Percentiles rank a stretch among this genome's conserved stretches.
These are phyloP conservation scores for Pontederia paniculata DNA, from an alignment of 176 grass and related monocot genomes.

Conservation along the genomic window DNA sequence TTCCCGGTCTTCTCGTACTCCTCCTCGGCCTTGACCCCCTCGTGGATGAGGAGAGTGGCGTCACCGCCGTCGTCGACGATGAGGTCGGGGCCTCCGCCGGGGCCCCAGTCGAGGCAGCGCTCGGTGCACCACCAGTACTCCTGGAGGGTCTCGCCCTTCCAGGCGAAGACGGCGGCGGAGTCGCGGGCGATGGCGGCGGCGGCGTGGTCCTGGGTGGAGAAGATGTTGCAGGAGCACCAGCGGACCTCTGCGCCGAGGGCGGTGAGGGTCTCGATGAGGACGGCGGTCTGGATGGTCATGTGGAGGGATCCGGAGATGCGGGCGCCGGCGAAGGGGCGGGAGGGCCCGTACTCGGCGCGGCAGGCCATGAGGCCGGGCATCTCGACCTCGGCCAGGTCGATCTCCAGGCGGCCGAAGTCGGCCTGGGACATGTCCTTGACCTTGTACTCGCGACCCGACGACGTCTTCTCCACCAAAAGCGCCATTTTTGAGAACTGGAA, in stretches of 20 bases:
- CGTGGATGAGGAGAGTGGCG: constrained; percentile 85
- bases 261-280: constrained; percentile 94
- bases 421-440: constrained; percentile 93
- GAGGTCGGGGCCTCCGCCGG: constrained; percentile 63
- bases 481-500: constrained; percentile 29
- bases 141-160: constrained; percentile 93
- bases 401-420: constrained; percentile 83
- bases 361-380: constrained; percentile 94
- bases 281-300: constrained; percentile 98
- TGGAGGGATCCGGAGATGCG: constrained; percentile 88
- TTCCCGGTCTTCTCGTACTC: constrained; percentile 64
- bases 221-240: constrained; percentile 98
- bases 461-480: constrained; percentile 86
- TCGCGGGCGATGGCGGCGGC: constrained; percentile 91
- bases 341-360: constrained; percentile 71
- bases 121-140: constrained; percentile 99
- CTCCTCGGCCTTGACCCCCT: constrained; percentile 88
- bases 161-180: constrained; percentile 77
- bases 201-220: constrained; percentile 98
- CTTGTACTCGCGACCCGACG: constrained; percentile 75
- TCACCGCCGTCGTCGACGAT: constrained; percentile 91
- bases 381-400: constrained; percentile 91
- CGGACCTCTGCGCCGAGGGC: constrained; percentile 84
- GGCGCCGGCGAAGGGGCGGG: constrained; percentile 64
- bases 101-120: constrained; percentile 88